Evolutionary conservation across 2,329 filamentous ascomycete species (phyloP).

Genomic region (Beauveria bassiana): DNA sequence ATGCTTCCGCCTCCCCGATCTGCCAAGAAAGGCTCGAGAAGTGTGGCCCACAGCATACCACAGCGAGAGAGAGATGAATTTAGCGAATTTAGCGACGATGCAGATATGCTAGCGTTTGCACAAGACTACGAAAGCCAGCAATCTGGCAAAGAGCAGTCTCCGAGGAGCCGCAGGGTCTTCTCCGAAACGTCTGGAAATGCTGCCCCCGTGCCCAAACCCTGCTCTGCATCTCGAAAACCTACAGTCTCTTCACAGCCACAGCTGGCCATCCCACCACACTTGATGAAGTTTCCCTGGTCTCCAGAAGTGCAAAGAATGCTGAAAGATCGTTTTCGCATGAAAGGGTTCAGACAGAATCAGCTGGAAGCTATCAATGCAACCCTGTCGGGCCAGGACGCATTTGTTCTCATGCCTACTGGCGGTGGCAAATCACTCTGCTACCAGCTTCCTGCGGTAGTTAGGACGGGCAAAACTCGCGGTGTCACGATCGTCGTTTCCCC

Average conservation of each 20-base stretch:
- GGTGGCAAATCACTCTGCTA: conserved; percentile 97
- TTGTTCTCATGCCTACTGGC: conserved; percentile 95
- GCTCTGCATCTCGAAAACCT: conserved; percentile 23
- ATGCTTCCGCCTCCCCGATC: conserved; percentile 10
- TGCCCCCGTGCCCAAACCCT: conserved; percentile 24
- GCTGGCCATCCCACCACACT: conserved; percentile 37
- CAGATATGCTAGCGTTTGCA: conserved; percentile 45
- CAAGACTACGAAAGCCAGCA: conserved; percentile 41
- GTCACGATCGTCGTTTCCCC: conserved; percentile 95
- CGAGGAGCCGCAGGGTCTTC: conserved; percentile 30
- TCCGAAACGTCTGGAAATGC: conserved; percentile 43
- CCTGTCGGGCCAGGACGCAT: conserved; percentile 76
- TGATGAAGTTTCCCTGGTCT: conserved; percentile 73
- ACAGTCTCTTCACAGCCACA: conserved; percentile 15
- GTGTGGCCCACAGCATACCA: background rate
- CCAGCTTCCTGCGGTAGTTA: conserved; percentile 81
- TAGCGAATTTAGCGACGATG: conserved; percentile 43
- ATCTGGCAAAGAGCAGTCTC: conserved; percentile 18
- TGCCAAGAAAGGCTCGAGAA: background rate
- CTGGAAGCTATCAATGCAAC: conserved; percentile 95
- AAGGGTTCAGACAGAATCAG: conserved; percentile 83
- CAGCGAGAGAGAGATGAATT: conserved; percentile 26
- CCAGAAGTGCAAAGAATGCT: conserved; percentile 73
- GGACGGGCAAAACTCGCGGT: conserved; percentile 70
- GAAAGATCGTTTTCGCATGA: conserved; percentile 75